phyloP scores from a whole-genome alignment of 108 stramenopile species.

The Thalassiosira profunda region DNA sequence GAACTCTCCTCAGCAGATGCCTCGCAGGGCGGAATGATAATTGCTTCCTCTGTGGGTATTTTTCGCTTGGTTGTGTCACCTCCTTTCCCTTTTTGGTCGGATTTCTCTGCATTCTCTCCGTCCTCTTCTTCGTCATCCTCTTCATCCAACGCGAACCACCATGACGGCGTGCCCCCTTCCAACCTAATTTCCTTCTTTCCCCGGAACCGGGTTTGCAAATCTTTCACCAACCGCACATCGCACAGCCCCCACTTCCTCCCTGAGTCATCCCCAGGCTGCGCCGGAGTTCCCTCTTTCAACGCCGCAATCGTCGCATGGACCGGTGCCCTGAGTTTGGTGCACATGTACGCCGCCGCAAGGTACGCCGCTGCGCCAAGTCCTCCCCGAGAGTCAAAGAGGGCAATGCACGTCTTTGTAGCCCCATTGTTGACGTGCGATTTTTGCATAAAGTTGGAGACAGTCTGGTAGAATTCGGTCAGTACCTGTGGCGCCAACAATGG shows the following conservation, averaged over 20 bases:
- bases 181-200: constrained; percentile 45
- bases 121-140: constrained; percentile 29
- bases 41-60: constrained; percentile 36
- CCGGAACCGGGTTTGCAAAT: constrained; percentile 45
- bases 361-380: constrained; percentile 52
- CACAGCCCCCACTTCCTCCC: constrained; percentile 39
- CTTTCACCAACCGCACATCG: constrained; percentile 41
- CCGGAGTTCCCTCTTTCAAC: constrained; percentile 38
- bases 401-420: constrained; percentile 27
- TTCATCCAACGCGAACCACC: constrained; percentile 46
- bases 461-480: constrained; percentile 28
- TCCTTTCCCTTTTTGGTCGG: constrained; percentile 9
- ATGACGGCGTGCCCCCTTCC: constrained; percentile 26
- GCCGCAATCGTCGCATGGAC: constrained; percentile 46
- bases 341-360: constrained; percentile 48
- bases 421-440: constrained; percentile 14
- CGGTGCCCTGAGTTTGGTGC: constrained; percentile 35
- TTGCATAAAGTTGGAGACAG: constrained; percentile 30
- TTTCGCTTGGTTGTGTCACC: too few species aligned
- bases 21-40: constrained; percentile 42
- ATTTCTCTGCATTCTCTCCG: constrained; percentile 17
- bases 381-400: constrained; percentile 54
- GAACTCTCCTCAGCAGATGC: background rate
- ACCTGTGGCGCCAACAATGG: constrained; percentile 18
- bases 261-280: constrained; percentile 14